Percentiles rank a stretch among this genome's conserved stretches.
Evolutionary conservation across 176 grass and related monocot genomes (phyloP).

Genomic region (Oryza glaberrima): DNA sequence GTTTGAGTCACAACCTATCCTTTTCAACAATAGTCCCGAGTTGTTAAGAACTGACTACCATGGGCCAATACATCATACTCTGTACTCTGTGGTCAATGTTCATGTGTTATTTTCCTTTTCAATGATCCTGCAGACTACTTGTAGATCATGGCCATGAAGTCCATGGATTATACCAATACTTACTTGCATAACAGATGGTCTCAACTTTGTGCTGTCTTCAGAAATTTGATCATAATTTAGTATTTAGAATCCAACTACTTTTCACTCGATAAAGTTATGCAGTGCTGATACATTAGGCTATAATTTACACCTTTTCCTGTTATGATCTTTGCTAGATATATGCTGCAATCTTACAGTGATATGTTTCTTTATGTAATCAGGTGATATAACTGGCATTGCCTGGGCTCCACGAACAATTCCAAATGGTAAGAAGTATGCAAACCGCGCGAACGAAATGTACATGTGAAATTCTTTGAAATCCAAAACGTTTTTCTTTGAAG

Average conservation of each 20-base stretch:
- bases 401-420: conserved; percentile 65
- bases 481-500: neutral
- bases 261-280: neutral
- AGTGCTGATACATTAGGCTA: neutral
- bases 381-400: conserved; percentile 82
- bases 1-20: neutral
- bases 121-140: neutral
- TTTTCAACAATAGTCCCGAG: neutral
- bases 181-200: neutral
- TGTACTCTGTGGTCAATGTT: neutral
- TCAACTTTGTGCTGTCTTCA: neutral
- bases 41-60: neutral
- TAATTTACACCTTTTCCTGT: neutral
- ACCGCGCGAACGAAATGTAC: neutral
- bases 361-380: conserved; percentile 48
- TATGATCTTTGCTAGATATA: neutral
- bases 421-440: conserved; percentile 55
- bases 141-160: conserved; percentile 1
- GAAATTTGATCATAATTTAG: neutral
- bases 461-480: neutral
- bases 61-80: neutral
- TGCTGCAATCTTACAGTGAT: conserved; percentile 3
- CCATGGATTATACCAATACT: neutral
- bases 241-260: neutral
- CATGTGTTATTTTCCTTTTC: neutral